Evolutionary conservation across 2,329 filamentous ascomycete species (phyloP), one percentile per base, ranked within the genome.

Genomic region (Hypoxylon sp.): DNA sequence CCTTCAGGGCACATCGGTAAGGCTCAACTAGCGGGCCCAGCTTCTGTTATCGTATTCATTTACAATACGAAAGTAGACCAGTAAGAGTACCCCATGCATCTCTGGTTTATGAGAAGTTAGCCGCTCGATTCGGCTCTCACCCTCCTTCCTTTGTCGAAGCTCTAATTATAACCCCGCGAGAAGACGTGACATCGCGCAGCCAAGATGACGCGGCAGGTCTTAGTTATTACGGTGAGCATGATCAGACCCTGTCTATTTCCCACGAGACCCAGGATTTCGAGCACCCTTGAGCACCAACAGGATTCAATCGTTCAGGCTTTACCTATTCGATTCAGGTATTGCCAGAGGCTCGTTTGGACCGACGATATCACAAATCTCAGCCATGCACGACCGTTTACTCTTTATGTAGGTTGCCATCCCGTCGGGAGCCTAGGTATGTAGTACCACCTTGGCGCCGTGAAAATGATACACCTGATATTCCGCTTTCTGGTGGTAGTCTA

Each of bases 121-220:
- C 44, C 48, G 53, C 53, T 20, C 6, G 52, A 55, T 59, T 64
- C 28, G 20, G 22, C 42, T 22, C 9, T 28, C 20, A 7, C 40
- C 38, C 20, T 44, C 20, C 18, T 32, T 36, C 18, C 40, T 24
- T 49, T 18, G 26, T 55, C 30, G 32, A 48, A 2, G 44, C 9
- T 22, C 57, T 65, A 62, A 54, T 60, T 48, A 48, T 62, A 65
- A 61, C 46, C 57, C 22, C 11, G 49, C 33, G 16, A 38, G 28
- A n/a, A 33, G 44, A 62, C 8, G 65, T 68, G 36, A 52, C 61
- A 65, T 67, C 50, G 49, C 45, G 33, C 46, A 32, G 36, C 36
- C 24, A 48, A 38, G 65, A 65, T 68, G 65, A 65, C 65, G 65
- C 61, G 65, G 61, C 63, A 44, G 32, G 40, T 60, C 28, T 52